Conservation (phyloP, 169 alveolate genomes). For the Plasmodium sp. region DNA sequence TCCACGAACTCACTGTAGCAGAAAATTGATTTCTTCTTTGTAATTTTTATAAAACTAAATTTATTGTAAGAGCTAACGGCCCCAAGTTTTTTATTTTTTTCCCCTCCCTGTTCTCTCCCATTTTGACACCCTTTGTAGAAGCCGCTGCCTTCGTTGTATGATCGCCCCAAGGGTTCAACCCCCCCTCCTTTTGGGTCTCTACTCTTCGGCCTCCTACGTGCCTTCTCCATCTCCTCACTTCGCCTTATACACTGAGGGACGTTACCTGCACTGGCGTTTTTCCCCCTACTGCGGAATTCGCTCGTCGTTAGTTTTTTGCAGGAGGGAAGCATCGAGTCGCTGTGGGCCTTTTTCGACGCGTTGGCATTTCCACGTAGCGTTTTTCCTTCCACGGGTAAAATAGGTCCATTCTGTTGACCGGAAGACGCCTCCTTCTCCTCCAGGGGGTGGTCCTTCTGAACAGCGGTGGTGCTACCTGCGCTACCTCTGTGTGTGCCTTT, state of each 20-base stretch:
- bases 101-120: neutral
- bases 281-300: neutral
- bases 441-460: neutral
- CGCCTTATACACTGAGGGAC: neutral
- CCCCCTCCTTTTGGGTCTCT: neutral
- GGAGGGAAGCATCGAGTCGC: neutral
- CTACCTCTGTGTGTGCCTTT: neutral
- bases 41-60: neutral
- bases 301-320: neutral
- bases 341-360: neutral
- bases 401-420: neutral
- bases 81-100: neutral
- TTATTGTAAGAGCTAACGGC: neutral
- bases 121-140: slow-evolving; percentile 32
- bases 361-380: neutral
- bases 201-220: neutral
- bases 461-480: neutral
- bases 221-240: neutral
- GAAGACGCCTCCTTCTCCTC: neutral
- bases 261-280: neutral
- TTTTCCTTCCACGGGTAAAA: neutral
- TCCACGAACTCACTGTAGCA: neutral
- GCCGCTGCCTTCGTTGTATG: neutral
- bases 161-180: neutral
- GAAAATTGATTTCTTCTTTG: neutral